Evolutionary conservation across 805 yeast species (phyloP), one percentile per base, ranked within the genome.

Genomic region (Candida pseudoglaebosa): DNA sequence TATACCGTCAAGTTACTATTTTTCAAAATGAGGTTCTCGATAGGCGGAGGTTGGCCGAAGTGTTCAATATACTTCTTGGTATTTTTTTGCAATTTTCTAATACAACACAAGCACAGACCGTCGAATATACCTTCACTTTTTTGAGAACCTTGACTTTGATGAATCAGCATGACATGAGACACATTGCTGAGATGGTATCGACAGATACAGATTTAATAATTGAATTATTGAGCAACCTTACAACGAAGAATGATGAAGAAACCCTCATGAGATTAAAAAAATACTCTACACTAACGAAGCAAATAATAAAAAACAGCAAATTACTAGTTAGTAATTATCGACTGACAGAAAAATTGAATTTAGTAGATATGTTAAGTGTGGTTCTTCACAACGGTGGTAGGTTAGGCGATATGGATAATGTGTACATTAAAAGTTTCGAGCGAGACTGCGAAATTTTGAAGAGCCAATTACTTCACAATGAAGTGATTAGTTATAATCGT

Each of bases 401-500:
- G 16, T 45, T 62, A 12, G 62, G 62, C 0, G 53, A 47, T 36
- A 41, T 60, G 48, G 57, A 65, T 41, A 60, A 50, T 57, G 42
- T 54, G 18, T 41, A 64, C 55, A 37, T 69, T 54, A 59, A 63
- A 45, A 49, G 61, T 43, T 49, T 64, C 53, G 49, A 60, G 36
- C 48, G 57, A 32, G 73, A 68, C 34, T 65, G 70, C 32, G 59
- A 53, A 5, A 59, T 50, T 33, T 49, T 69, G 34, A 57, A 53
- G 35, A 37, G 44, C 1, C 62, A 49, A 42, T 64, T 78, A 2
- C 53, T 67, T 6, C 54, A 66, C 2, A 59, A 66, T 1, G 86
- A 80, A 47, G 53, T 69, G 3, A 64, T 71, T 32, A 73, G 71
- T 41, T 70, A 63, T 41, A 70, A 74, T 41, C 66, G 88, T 22